Evolutionary conservation across 2,329 filamentous ascomycete species (phyloP).

Genomic region (Emericellopsis cladophorae): DNA sequence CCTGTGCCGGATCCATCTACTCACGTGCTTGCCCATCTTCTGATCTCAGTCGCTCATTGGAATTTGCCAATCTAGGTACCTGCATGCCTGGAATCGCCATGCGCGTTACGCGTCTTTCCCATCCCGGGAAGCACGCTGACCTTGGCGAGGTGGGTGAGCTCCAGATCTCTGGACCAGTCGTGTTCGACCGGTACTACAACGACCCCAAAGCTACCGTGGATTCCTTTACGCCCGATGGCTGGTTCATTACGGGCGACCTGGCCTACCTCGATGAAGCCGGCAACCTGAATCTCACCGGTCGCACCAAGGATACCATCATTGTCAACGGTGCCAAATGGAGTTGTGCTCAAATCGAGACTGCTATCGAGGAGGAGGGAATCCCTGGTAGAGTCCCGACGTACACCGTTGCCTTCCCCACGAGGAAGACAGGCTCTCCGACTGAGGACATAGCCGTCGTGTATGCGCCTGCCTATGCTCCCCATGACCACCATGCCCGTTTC

Average conservation of each 20-base stretch:
- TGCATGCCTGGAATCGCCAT: conserved; percentile 24
- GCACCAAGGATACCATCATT: conserved; percentile 28
- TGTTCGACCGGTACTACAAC: conserved; percentile 53
- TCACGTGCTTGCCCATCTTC: conserved; percentile 23
- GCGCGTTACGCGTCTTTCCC: conserved; percentile 16
- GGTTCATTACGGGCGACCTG: conserved; percentile 27
- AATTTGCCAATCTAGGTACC: conserved; percentile 23
- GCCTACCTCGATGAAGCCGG: conserved; percentile 19
- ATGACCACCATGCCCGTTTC: conserved; percentile 10
- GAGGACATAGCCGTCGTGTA: conserved; percentile 27
- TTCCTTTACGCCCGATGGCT: conserved; percentile 36
- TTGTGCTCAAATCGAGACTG: conserved; percentile 21
- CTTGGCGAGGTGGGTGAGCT: conserved; percentile 36
- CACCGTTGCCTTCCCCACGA: conserved; percentile 24
- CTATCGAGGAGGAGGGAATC: conserved; percentile 19
- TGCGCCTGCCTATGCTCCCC: conserved; percentile 12
- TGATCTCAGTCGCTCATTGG: conserved; percentile 14
- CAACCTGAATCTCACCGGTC: conserved; percentile 20
- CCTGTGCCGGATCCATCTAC: conserved; percentile 35
- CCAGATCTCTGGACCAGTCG: conserved; percentile 42
- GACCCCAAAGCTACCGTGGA: conserved; percentile 43
- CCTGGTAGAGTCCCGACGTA: conserved; percentile 11
- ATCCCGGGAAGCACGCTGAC: conserved; percentile 2
- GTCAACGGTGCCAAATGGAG: conserved; percentile 32
- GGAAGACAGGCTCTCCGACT: conserved; percentile 10